A percentile compares a stretch with the other conserved stretches of the same genome.
phyloP scores from a whole-genome alignment of 2,329 filamentous ascomycete genomes.

The Aspergillus glaucus region DNA sequence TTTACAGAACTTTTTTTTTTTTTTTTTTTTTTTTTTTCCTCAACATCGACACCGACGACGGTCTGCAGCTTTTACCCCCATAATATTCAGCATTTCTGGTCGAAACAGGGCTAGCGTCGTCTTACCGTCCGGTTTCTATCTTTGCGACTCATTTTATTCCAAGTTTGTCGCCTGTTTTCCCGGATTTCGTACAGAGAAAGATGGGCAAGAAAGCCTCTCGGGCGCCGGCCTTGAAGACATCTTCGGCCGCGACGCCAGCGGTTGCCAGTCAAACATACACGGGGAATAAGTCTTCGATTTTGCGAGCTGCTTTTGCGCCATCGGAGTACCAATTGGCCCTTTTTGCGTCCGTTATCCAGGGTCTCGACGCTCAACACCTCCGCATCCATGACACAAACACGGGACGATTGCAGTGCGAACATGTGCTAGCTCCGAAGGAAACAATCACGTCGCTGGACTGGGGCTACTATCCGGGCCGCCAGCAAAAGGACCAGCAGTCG shows the following conservation, averaged over 20 bases:
- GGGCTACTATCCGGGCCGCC: slow-evolving; percentile 38
- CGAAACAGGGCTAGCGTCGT: slow-evolving; percentile 5
- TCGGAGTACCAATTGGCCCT: slow-evolving; percentile 46
- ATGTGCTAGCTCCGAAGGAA: slow-evolving; percentile 42
- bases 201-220: slow-evolving; percentile 45
- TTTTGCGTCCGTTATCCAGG: slow-evolving; percentile 50
- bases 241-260: slow-evolving; percentile 35
- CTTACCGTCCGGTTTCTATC: slow-evolving; percentile 1
- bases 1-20: slow-evolving; percentile 41
- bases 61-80: slow-evolving; percentile 18
- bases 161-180: slow-evolving; percentile 4
- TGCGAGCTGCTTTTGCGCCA: slow-evolving; percentile 46
- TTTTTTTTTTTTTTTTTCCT: slow-evolving; percentile 27
- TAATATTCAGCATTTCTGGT: slow-evolving; percentile 9
- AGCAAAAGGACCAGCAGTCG: slow-evolving; percentile 31
- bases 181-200: slow-evolving; percentile 12
- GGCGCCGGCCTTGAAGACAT: slow-evolving; percentile 38
- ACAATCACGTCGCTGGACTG: slow-evolving; percentile 46
- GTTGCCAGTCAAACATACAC: slow-evolving; percentile 29
- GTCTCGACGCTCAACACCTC: slow-evolving; percentile 47
- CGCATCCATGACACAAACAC: slow-evolving; percentile 48
- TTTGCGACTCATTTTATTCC: slow-evolving; percentile 3
- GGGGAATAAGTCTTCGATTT: slow-evolving; percentile 42
- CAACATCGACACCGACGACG: slow-evolving; percentile 18
- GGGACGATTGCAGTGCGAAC: slow-evolving; percentile 45